Percentiles rank a stretch among this genome's conserved stretches.
phyloP scores from a whole-genome alignment of 306 rosid species.

The Arachis stenosperma region DNA sequence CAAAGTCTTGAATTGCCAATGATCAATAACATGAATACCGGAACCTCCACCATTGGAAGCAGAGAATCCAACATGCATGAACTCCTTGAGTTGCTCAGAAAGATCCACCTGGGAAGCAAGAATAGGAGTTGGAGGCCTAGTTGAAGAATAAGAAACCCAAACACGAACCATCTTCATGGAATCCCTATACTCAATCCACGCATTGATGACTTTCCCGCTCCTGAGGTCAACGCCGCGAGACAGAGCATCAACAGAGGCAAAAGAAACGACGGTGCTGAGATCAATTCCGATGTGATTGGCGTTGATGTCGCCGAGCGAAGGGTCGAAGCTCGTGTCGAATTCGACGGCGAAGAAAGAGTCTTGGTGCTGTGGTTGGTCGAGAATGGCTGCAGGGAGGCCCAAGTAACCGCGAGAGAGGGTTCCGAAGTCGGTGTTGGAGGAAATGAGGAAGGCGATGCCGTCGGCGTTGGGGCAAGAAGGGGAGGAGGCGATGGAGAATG shows the following conservation, averaged over 20 bases:
- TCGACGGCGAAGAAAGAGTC: conserved; percentile 74
- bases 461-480: conserved; percentile 61
- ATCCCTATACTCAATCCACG: conserved; percentile 79
- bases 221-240: conserved; percentile 62
- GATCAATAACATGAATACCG: conserved; percentile 51
- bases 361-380: background rate
- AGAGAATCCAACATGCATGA: conserved; percentile 83
- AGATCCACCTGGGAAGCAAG: conserved; percentile 67
- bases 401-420: conserved; percentile 51
- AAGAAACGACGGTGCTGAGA: conserved; percentile 45
- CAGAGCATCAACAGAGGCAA: conserved; percentile 55
- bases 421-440: conserved; percentile 48
- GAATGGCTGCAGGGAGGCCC: conserved; percentile 60
- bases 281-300: conserved; percentile 70
- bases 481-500: conserved; percentile 66
- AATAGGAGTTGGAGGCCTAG: conserved; percentile 58
- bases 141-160: conserved; percentile 63
- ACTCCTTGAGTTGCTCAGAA: conserved; percentile 57
- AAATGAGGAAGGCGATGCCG: conserved; percentile 71
- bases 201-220: conserved; percentile 62
- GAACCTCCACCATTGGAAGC: conserved; percentile 77
- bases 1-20: conserved; percentile 69
- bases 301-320: conserved; percentile 67
- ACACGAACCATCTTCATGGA: conserved; percentile 60
- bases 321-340: conserved; percentile 70